A percentile compares a stretch with the other conserved stretches of the same genome.
Conservation (phyloP, 495 filamentous ascomycete species). For the Stereocaulon alpinum region DNA sequence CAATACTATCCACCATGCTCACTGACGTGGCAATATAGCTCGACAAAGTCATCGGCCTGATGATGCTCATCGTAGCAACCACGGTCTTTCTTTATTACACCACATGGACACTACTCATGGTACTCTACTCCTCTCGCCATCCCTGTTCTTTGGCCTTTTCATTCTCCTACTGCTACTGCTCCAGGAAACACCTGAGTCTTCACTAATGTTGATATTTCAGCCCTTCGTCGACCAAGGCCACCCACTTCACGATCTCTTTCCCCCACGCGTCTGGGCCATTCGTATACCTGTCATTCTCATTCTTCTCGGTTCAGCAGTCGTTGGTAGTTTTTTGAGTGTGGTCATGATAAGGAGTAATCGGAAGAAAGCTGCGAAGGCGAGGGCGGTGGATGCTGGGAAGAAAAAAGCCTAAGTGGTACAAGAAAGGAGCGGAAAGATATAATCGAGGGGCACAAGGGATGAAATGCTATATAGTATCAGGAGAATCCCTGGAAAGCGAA, state of each 20-base stretch:
- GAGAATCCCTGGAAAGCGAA: no score
- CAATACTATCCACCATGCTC: background rate
- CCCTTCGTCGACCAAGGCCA: slow-evolving; percentile 95
- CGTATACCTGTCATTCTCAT: slow-evolving; percentile 95
- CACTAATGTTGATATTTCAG: slow-evolving; percentile 33
- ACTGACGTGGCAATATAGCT: slow-evolving; percentile 45
- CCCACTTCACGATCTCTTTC: slow-evolving; percentile 89
- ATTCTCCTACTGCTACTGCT: slow-evolving; percentile 1
- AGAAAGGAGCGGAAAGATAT: background rate
- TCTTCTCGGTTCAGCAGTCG: slow-evolving; percentile 82
- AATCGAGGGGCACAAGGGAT: no score
- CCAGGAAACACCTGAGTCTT: slow-evolving; percentile 2
- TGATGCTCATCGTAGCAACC: slow-evolving; percentile 93
- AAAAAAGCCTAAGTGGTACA: slow-evolving; percentile 43
- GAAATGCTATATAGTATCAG: background rate
- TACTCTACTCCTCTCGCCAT: slow-evolving; percentile 30
- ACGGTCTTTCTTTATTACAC: slow-evolving; percentile 98
- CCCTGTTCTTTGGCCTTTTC: background rate
- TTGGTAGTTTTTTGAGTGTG: slow-evolving; percentile 89
- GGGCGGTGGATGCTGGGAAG: slow-evolving; percentile 56
- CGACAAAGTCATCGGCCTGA: slow-evolving; percentile 89
- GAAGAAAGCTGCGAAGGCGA: slow-evolving; percentile 92
- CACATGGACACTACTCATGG: slow-evolving; percentile 95
- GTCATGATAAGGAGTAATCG: slow-evolving; percentile 99
- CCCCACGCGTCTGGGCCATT: slow-evolving; percentile 95